phyloP scores from a whole-genome alignment of 176 grass and related monocot genomes.

The Chloris gayana region DNA sequence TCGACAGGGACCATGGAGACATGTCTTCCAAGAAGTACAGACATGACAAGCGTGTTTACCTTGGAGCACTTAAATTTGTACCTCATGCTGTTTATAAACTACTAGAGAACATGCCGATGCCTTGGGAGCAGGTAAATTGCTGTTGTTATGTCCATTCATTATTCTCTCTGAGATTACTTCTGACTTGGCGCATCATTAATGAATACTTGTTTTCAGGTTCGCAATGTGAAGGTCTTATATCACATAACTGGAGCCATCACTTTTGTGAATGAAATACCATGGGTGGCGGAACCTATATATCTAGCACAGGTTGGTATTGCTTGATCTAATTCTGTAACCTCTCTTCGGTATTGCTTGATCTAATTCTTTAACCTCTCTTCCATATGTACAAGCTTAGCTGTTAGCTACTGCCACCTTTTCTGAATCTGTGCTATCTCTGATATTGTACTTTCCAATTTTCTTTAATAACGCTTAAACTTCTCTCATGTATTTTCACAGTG shows the following conservation, averaged over 20 bases:
- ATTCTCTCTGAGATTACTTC: neutral
- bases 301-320: constrained; percentile 69
- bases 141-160: neutral
- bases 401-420: neutral
- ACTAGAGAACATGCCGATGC: constrained; percentile 98
- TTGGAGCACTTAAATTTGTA: constrained; percentile 95
- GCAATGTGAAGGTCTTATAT: constrained; percentile 92
- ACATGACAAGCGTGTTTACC: constrained; percentile 97
- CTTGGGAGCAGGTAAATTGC: constrained; percentile 84
- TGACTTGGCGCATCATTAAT: neutral
- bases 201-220: constrained; percentile 70
- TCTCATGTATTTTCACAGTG: constrained; percentile 57
- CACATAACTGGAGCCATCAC: constrained; percentile 98
- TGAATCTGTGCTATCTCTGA: neutral
- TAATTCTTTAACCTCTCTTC: neutral
- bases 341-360: neutral
- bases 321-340: neutral
- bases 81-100: constrained; percentile 96
- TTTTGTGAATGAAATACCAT: constrained; percentile 94
- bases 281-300: constrained; percentile 96
- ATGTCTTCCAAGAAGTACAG: constrained; percentile 99
- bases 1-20: constrained; percentile 85
- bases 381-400: neutral
- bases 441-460: neutral
- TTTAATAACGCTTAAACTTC: constrained; percentile 23